Percentiles rank a stretch among this genome's conserved stretches.
Conservation (phyloP, 257 asterid genomes). For the Anisodus tanguticus region DNA sequence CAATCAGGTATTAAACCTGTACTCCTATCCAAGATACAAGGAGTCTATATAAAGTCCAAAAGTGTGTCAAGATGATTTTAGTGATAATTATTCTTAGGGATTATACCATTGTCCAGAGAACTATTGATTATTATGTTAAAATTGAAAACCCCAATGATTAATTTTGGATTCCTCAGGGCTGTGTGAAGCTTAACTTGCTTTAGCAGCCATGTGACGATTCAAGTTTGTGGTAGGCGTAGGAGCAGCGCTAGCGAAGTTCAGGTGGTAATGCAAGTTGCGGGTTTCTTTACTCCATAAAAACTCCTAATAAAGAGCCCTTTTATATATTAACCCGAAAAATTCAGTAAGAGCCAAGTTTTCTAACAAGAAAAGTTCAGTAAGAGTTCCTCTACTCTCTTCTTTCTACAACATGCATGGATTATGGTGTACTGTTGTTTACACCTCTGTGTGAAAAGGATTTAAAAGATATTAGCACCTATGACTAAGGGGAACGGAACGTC, state of each 20-base stretch:
- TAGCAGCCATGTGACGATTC: background rate
- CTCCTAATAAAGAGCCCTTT: background rate
- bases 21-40: conserved; percentile 21
- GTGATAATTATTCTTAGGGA: background rate
- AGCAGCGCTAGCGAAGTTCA: too few relatives aligned
- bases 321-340: background rate
- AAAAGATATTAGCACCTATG: background rate
- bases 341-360: background rate
- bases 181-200: background rate
- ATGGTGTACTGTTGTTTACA: background rate
- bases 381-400: background rate
- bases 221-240: background rate
- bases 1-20: background rate
- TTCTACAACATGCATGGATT: background rate
- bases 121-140: background rate
- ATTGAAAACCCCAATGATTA: background rate
- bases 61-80: background rate
- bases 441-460: background rate
- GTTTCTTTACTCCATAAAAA: background rate
- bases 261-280: too few relatives aligned
- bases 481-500: background rate
- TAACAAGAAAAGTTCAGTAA: background rate
- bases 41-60: background rate
- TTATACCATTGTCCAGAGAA: background rate
- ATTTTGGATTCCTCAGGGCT: too few relatives aligned